Evolutionary conservation across 2,329 filamentous ascomycete genomes (phyloP).

Genomic region (Eutypella sp.): DNA sequence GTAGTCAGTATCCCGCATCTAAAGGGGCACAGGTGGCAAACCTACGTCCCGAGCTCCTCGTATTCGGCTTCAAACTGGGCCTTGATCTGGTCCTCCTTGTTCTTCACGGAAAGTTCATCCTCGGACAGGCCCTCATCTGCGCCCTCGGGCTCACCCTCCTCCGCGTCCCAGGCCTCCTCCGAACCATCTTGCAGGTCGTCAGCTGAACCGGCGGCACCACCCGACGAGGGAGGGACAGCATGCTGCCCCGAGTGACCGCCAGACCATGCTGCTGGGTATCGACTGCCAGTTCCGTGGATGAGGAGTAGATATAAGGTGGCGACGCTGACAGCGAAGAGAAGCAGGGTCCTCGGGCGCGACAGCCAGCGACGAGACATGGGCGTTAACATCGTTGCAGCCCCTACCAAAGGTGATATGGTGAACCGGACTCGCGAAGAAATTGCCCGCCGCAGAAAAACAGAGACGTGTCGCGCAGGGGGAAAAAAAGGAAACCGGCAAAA

Average conservation of each 20-base stretch:
- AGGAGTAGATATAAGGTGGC: slow-evolving; percentile 40
- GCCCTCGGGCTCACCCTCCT: too few relatives aligned
- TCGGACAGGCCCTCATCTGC: too few relatives aligned
- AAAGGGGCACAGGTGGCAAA: slow-evolving; percentile 1
- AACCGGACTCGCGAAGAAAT: too few relatives aligned
- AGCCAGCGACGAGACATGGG: slow-evolving; percentile 28
- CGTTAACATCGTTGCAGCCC: slow-evolving; percentile 24
- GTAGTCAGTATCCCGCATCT: slow-evolving; percentile 19
- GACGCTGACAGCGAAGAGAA: slow-evolving; percentile 35
- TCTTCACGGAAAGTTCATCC: not conserved
- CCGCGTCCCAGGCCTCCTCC: too few relatives aligned
- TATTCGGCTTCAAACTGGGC: slow-evolving; percentile 37
- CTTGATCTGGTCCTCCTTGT: slow-evolving; percentile 25
- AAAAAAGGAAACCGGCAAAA: too few relatives aligned
- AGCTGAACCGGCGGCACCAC: too few relatives aligned
- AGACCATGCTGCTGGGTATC: slow-evolving; percentile 9
- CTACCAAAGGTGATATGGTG: too few relatives aligned
- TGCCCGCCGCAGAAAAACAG: too few relatives aligned
- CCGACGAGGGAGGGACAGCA: slow-evolving; percentile 9
- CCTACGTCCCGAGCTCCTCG: slow-evolving; percentile 30
- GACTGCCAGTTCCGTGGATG: slow-evolving; percentile 30
- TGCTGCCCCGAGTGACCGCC: slow-evolving; percentile 5
- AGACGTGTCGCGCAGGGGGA: too few relatives aligned
- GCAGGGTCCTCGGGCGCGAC: slow-evolving; percentile 36
- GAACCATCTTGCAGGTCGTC: too few relatives aligned